Evolutionary conservation across 2,329 filamentous ascomycete species (phyloP).

Genomic region (Diplodia intermedia): DNA sequence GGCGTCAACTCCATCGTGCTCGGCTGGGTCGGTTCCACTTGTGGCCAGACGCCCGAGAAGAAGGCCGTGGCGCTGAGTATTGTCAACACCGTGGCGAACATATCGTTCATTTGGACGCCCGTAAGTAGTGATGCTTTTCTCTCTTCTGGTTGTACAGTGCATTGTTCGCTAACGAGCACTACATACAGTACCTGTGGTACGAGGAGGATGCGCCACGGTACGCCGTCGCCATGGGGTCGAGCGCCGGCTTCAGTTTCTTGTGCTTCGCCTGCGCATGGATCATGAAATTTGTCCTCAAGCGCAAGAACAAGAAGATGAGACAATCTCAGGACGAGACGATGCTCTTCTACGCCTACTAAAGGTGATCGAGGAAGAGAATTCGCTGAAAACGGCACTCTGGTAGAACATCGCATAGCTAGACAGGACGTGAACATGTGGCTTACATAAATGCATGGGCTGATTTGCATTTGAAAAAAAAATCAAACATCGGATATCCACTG

Average conservation of each 20-base stretch:
- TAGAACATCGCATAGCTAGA: too few relatives aligned
- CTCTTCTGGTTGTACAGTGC: background rate
- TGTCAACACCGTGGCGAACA: slow-evolving; percentile 52
- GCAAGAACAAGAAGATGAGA: slow-evolving; percentile 45
- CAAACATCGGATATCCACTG: too few relatives aligned
- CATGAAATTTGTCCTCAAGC: slow-evolving; percentile 42
- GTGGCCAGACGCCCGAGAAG: slow-evolving; percentile 54
- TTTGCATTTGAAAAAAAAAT: too few relatives aligned
- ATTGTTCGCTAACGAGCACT: background rate
- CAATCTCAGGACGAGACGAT: slow-evolving; percentile 39
- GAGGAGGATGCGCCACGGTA: slow-evolving; percentile 43
- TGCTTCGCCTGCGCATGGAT: slow-evolving; percentile 44
- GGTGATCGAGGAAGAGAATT: background rate
- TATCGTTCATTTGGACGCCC: slow-evolving; percentile 48
- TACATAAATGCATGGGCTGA: too few relatives aligned
- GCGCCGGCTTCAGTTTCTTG: slow-evolving; percentile 44
- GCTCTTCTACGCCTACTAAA: slow-evolving; percentile 45
- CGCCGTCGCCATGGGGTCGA: slow-evolving; percentile 42
- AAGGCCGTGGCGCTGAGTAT: slow-evolving; percentile 52
- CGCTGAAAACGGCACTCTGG: too few relatives aligned
- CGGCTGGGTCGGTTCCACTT: slow-evolving; percentile 52
- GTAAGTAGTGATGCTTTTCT: background rate
- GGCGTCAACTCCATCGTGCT: slow-evolving; percentile 44
- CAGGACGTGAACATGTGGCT: too few relatives aligned
- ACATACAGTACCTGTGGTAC: slow-evolving; percentile 44